A percentile compares a stretch with the other conserved stretches of the same genome.
Evolutionary conservation across 345 rosid genomes (phyloP).

Genomic region (Eutrema japonicum): DNA sequence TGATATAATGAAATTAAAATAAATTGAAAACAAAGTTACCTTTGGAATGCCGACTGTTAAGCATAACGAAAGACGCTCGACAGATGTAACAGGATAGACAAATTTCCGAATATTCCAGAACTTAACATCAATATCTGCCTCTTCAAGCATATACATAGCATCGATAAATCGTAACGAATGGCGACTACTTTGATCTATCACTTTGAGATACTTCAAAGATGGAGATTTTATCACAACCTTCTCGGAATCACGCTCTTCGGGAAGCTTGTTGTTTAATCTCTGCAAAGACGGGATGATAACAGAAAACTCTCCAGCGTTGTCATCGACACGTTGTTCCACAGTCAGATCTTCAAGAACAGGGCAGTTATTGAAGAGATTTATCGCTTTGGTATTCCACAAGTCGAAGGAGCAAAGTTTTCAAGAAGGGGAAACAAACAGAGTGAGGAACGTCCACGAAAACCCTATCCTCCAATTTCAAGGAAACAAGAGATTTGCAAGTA

Average conservation of each 20-base stretch:
- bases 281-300: not conserved
- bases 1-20: no score
- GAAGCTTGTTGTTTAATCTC: not conserved
- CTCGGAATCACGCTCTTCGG: not conserved
- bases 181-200: not conserved
- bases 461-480: not conserved
- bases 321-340: not conserved
- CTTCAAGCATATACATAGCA: conserved; percentile 2
- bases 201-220: not conserved
- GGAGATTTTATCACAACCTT: conserved; percentile 11
- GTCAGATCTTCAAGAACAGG: not conserved
- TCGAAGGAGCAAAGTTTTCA: not conserved
- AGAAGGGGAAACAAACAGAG: not conserved
- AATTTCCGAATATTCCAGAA: not conserved
- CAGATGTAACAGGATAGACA: conserved; percentile 5
- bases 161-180: not conserved
- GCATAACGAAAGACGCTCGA: not conserved
- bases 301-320: not conserved
- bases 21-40: no score
- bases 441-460: not conserved
- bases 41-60: no score
- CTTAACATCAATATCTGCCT: not conserved
- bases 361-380: not conserved
- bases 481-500: not conserved
- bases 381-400: not conserved